Conservation (phyloP, 1,284 basidiomycete species). For the Naganishia sp. region DNA sequence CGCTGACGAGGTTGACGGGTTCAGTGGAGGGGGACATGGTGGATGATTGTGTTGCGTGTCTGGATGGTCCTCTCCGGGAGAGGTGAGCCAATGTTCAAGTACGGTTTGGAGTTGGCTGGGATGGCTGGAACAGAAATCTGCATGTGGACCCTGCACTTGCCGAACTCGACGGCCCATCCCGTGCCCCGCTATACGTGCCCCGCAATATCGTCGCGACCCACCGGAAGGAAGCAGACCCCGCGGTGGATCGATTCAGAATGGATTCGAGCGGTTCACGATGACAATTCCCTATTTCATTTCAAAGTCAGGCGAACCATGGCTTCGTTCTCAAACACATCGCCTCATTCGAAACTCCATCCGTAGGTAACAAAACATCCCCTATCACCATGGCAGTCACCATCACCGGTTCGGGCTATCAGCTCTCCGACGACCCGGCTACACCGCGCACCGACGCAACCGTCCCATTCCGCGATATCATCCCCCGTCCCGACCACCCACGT, state of each 20-base stretch:
- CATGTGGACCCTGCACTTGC: too few species aligned
- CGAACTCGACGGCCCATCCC: too few species aligned
- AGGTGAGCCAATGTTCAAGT: not conserved
- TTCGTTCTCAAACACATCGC: not conserved
- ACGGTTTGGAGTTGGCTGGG: not conserved
- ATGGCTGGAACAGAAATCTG: not conserved
- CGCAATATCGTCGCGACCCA: not conserved
- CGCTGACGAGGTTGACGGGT: slow-evolving; percentile 49
- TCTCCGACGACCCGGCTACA: slow-evolving; percentile 43
- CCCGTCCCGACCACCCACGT: slow-evolving; percentile 44
- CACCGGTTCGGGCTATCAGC: slow-evolving; percentile 23
- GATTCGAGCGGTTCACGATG: not conserved
- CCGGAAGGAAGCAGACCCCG: slow-evolving; percentile 1
- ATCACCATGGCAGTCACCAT: slow-evolving; percentile 4
- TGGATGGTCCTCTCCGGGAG: not conserved
- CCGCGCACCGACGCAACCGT: slow-evolving; percentile 45
- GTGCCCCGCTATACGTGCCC: slow-evolving; percentile 4
- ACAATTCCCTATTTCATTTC: not conserved
- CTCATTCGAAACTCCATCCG: too few species aligned
- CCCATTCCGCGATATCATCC: slow-evolving; percentile 45
- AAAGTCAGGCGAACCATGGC: not conserved
- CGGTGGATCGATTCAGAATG: slow-evolving; percentile 5
- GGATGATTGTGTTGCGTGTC: not conserved
- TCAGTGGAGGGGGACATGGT: slow-evolving; percentile 14
- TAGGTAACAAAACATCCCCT: not conserved